phyloP scores from a whole-genome alignment of 1,284 basidiomycete genomes.

The Boletus albobrunnescens region DNA sequence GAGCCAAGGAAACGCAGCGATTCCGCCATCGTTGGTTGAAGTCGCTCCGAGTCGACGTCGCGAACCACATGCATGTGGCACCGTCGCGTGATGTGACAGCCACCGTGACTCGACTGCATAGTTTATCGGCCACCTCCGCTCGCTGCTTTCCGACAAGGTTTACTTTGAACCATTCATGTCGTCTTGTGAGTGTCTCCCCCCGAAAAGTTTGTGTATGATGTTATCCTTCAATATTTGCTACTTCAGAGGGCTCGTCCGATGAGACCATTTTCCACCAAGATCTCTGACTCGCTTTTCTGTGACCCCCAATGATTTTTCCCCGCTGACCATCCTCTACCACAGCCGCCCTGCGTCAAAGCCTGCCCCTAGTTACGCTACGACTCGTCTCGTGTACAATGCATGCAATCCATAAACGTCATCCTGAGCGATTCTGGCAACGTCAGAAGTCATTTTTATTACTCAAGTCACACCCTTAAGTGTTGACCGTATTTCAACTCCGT shows the following conservation, averaged over 20 bases:
- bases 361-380: neutral
- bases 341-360: neutral
- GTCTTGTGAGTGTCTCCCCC: slow-evolving; percentile 19
- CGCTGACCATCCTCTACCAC: slow-evolving; percentile 10
- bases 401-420: neutral
- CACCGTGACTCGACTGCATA: slow-evolving; percentile 54
- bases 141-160: neutral
- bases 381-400: neutral
- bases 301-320: neutral
- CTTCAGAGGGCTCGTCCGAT: slow-evolving; percentile 73
- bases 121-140: slow-evolving; percentile 37
- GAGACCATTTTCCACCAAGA: slow-evolving; percentile 79
- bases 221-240: slow-evolving; percentile 71
- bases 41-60: slow-evolving; percentile 35
- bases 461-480: neutral
- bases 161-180: too few species aligned
- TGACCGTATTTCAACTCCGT: neutral
- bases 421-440: neutral
- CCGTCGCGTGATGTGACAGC: slow-evolving; percentile 48
- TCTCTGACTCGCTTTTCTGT: slow-evolving; percentile 53
- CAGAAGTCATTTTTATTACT: neutral
- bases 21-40: slow-evolving; percentile 65
- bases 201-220: slow-evolving; percentile 43
- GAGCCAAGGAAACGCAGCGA: slow-evolving; percentile 90
- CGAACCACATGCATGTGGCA: slow-evolving; percentile 12